A percentile compares a stretch with the other conserved stretches of the same genome.
Conservation (phyloP, 2,329 filamentous ascomycete species). For the Microcera coccophila region DNA sequence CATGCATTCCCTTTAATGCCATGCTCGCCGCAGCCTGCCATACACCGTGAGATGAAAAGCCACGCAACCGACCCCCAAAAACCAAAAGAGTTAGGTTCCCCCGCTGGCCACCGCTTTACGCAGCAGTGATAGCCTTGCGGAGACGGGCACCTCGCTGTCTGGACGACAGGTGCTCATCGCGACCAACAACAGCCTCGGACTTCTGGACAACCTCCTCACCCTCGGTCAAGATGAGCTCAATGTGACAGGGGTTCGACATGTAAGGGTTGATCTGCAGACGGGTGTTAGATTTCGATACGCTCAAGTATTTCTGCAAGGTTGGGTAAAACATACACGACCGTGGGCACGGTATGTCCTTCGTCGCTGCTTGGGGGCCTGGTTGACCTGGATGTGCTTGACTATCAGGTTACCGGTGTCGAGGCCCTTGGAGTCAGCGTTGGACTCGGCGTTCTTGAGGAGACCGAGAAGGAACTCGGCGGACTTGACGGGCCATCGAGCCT, state of each 20-base stretch:
- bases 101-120: constrained; percentile 45
- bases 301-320: not conserved
- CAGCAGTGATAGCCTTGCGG: constrained; percentile 62
- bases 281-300: too few species aligned
- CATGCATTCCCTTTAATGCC: constrained; percentile 38
- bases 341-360: constrained; percentile 99
- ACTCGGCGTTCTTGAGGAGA: constrained; percentile 95
- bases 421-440: constrained; percentile 95
- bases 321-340: constrained; percentile 79
- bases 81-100: constrained; percentile 25
- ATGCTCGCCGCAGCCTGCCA: constrained; percentile 38
- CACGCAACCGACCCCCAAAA: constrained; percentile 33
- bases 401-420: constrained; percentile 96
- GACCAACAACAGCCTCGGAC: constrained; percentile 74
- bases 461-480: constrained; percentile 96
- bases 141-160: constrained; percentile 80
- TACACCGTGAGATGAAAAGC: constrained; percentile 40
- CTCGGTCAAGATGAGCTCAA: constrained; percentile 99
- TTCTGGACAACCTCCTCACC: constrained; percentile 94
- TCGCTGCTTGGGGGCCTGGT: constrained; percentile 99
- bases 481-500: constrained; percentile 99
- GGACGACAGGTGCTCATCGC: constrained; percentile 72
- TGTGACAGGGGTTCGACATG: constrained; percentile 99
- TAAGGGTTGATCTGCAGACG: constrained; percentile 95
- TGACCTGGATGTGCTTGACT: constrained; percentile 99